phyloP scores from a whole-genome alignment of 2,329 filamentous ascomycete species.

The Clarireedia monteithiana region DNA sequence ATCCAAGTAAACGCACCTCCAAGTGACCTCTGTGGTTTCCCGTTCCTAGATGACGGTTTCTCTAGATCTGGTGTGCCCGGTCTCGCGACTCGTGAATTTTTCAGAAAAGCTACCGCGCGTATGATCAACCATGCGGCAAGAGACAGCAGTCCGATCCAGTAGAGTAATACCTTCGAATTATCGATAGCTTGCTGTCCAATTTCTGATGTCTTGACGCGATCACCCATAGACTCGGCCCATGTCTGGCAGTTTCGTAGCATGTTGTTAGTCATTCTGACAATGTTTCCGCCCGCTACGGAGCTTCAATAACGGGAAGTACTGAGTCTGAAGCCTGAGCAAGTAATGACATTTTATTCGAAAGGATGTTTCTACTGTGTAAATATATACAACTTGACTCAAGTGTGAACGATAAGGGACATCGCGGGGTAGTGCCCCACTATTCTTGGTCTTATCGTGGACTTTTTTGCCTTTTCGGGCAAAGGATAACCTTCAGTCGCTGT shows the following conservation, averaged over 20 bases:
- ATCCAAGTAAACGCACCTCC: slow-evolving; percentile 20
- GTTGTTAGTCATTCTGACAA: slow-evolving; percentile 12
- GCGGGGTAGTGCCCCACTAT: slow-evolving; percentile 15
- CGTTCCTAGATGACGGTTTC: slow-evolving; percentile 20
- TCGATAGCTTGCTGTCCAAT: slow-evolving; percentile 8
- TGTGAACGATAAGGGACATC: background rate
- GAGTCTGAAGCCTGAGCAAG: background rate
- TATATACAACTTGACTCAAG: no score
- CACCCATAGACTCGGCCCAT: slow-evolving; percentile 9
- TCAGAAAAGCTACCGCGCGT: slow-evolving; percentile 15
- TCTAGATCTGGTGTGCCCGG: slow-evolving; percentile 26
- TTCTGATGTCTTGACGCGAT: slow-evolving; percentile 7
- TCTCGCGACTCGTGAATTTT: slow-evolving; percentile 15
- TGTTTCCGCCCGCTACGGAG: background rate
- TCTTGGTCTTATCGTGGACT: slow-evolving; percentile 22
- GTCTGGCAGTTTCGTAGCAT: slow-evolving; percentile 10
- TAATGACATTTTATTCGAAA: background rate
- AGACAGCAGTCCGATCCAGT: slow-evolving; percentile 13
- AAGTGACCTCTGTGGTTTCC: slow-evolving; percentile 19
- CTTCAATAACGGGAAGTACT: background rate
- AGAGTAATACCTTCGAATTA: slow-evolving; percentile 18
- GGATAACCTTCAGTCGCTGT: slow-evolving; percentile 10
- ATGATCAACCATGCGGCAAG: slow-evolving; percentile 20
- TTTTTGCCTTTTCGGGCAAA: slow-evolving; percentile 23
- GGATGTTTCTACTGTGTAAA: no score